phyloP scores from a whole-genome alignment of 2,329 filamentous ascomycete genomes.

The Byssoonygena ceratinophila region DNA sequence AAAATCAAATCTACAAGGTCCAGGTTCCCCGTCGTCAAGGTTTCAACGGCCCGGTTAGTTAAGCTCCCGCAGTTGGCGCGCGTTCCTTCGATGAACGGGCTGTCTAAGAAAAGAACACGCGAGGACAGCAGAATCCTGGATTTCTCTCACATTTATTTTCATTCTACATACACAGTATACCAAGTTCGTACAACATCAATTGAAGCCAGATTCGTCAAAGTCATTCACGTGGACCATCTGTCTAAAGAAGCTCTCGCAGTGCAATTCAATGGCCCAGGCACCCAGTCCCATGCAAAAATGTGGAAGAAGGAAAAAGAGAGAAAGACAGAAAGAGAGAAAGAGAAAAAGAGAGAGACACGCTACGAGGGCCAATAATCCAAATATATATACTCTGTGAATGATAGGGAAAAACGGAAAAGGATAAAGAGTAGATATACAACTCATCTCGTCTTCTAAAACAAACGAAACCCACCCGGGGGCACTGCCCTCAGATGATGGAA shows the following conservation, averaged over 20 bases:
- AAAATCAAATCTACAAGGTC: too few species aligned
- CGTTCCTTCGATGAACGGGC: too few species aligned
- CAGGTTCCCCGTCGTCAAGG: too few species aligned
- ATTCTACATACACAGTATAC: too few species aligned
- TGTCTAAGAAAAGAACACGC: too few species aligned
- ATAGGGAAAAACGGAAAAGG: neutral
- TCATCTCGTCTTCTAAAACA: neutral
- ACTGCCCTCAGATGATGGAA: neutral
- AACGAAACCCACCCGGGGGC: neutral
- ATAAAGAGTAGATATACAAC: neutral
- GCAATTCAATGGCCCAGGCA: neutral
- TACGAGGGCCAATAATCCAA: neutral
- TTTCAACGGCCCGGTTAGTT: too few species aligned
- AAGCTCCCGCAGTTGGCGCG: too few species aligned
- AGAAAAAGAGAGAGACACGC: neutral
- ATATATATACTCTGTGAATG: neutral
- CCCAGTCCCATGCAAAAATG: neutral
- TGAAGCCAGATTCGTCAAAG: neutral
- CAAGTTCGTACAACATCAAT: too few species aligned
- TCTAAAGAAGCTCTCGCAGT: neutral
- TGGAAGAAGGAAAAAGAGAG: neutral
- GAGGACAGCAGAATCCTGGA: too few species aligned
- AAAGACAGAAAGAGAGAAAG: neutral
- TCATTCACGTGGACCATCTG: neutral
- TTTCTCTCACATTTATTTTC: too few species aligned